These are phyloP conservation scores for Beauveria scarabaeidicola DNA, from an alignment of 2,329 filamentous ascomycete genomes.

Conservation along the genomic window DNA sequence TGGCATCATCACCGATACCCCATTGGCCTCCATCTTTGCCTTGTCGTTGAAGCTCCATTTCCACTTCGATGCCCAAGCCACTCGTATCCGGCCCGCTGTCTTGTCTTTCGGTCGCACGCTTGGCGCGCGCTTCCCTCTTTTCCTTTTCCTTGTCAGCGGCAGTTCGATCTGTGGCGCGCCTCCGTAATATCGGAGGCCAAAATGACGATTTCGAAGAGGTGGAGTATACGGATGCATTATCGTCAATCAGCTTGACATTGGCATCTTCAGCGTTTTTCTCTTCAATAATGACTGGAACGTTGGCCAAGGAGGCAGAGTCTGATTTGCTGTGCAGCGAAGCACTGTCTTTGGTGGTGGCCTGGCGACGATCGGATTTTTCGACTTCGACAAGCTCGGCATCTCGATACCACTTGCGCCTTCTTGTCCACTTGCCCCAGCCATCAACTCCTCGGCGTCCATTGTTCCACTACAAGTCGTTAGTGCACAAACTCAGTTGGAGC, in stretches of 20 bases:
- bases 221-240: constrained; percentile 38
- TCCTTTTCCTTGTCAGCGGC: constrained; percentile 10
- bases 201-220: constrained; percentile 41
- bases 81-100: constrained; percentile 35
- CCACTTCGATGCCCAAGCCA: constrained; percentile 34
- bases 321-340: constrained; percentile 19
- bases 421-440: constrained; percentile 90
- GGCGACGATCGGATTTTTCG: constrained; percentile 27
- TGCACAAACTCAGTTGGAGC: constrained; percentile 60
- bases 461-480: constrained; percentile 58
- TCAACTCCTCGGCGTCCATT: constrained; percentile 76
- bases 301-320: constrained; percentile 14
- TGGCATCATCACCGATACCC: constrained; percentile 75
- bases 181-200: constrained; percentile 31
- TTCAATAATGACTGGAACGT: constrained; percentile 18
- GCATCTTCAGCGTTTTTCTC: constrained; percentile 17
- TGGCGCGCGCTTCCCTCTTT: constrained; percentile 21
- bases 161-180: constrained; percentile 31
- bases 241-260: constrained; percentile 27
- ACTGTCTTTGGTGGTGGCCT: constrained; percentile 30
- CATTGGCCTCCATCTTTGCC: constrained; percentile 53
- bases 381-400: constrained; percentile 91
- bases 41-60: constrained; percentile 45
- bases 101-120: constrained; percentile 30
- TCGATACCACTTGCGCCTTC: constrained; percentile 89